phyloP scores from a whole-genome alignment of 2,329 filamentous ascomycete species.

The Nannizzia gypsea region DNA sequence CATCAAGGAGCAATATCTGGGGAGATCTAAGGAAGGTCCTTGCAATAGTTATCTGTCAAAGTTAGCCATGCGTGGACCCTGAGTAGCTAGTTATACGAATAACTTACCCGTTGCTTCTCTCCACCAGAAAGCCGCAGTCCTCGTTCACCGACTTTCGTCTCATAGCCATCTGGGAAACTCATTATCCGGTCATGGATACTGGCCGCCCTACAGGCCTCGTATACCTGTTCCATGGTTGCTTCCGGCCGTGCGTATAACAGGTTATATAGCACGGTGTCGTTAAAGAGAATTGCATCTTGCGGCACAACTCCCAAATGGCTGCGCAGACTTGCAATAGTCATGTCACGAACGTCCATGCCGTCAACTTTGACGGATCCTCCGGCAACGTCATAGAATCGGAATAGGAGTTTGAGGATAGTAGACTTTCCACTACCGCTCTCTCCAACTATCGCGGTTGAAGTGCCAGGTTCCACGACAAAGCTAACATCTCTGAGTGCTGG shows the following conservation, averaged over 20 bases:
- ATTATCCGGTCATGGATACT: conserved; percentile 30
- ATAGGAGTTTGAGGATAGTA: conserved; percentile 52
- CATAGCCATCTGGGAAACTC: conserved; percentile 28
- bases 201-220: conserved; percentile 25
- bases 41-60: conserved; percentile 24
- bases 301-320: conserved; percentile 56
- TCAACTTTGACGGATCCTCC: conserved; percentile 55
- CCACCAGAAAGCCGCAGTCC: conserved; percentile 28
- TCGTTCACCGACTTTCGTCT: conserved; percentile 24
- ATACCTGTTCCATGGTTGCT: conserved; percentile 22
- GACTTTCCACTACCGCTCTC: conserved; percentile 52
- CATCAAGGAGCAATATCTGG: conserved; percentile 36
- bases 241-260: conserved; percentile 40
- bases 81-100: neutral
- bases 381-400: conserved; percentile 59
- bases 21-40: conserved; percentile 33
- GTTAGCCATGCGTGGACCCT: neutral
- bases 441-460: conserved; percentile 46
- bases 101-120: conserved; percentile 38
- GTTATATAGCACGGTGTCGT: conserved; percentile 58
- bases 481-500: neutral
- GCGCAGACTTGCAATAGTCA: conserved; percentile 54
- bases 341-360: conserved; percentile 44
- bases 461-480: conserved; percentile 25
- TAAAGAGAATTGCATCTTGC: conserved; percentile 62